Percentiles rank a stretch among this genome's conserved stretches.
phyloP scores from a whole-genome alignment of 139 green algal species.

The Eudorina sp. region DNA sequence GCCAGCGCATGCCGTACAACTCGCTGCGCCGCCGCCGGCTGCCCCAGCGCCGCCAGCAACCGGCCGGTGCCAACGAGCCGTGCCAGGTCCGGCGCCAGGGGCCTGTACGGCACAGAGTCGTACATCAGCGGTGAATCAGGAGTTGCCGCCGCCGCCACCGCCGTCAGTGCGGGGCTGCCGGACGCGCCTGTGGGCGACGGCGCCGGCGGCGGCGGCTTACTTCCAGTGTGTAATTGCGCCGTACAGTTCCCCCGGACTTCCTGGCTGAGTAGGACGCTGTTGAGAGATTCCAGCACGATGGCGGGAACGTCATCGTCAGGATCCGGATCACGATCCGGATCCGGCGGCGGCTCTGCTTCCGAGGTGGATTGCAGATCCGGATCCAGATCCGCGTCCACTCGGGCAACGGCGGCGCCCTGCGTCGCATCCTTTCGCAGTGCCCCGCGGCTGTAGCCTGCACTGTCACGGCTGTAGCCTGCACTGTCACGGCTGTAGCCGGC shows the following conservation, averaged over 20 bases:
- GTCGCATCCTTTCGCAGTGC: too few species aligned
- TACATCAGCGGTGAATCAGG: not conserved
- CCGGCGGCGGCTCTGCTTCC: too few species aligned
- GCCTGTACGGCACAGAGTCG: not conserved
- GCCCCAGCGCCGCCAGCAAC: slow-evolving; percentile 20
- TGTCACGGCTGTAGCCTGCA: too few species aligned
- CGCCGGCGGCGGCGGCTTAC: not conserved
- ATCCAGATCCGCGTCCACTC: not conserved
- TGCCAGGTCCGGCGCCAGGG: not conserved
- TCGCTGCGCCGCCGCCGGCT: not conserved
- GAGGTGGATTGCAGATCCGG: not conserved
- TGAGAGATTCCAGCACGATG: not conserved
- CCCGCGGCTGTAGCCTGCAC: too few species aligned
- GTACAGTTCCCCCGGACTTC: too few species aligned
- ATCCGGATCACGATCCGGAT: not conserved
- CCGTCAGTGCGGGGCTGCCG: too few species aligned
- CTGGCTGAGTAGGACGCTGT: not conserved
- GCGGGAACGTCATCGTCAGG: not conserved
- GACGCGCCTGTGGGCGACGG: not conserved
- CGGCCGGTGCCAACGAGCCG: not conserved
- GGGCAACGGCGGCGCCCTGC: too few species aligned
- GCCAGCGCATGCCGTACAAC: not conserved
- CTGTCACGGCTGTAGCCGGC: too few species aligned
- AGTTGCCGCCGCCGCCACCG: not conserved
- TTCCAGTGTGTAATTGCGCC: not conserved